Evolutionary conservation across 306 rosid genomes (phyloP), one percentile per base, ranked within the genome.

Genomic region (Lupinus albus): DNA sequence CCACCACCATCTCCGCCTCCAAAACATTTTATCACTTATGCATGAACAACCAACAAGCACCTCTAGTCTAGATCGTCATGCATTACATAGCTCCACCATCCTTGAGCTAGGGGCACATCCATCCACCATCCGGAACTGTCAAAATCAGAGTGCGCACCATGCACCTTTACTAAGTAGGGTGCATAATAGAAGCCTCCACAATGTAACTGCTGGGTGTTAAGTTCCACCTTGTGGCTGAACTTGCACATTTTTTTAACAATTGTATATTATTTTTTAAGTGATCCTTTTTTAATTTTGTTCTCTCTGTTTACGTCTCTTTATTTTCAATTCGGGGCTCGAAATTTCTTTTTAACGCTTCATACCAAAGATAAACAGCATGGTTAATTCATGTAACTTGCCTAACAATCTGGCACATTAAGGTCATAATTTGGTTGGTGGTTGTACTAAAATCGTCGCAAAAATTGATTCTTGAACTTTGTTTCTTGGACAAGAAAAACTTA

Each of bases 371-470:
- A 11, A 55, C 35, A 6, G n/a, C 64, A 28, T 28, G 9, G 50
- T 61, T 46, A 51, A 42, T 68, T 52, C 54, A 25, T 11, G 21
- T 11, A 20, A 56, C 61, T 55, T 54, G 18, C 47, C 18, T 32
- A 0, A 4, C 30, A 2, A 2, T 25, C 30, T 25, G 63, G 10
- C 15, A 54, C 25, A 0, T 42, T 36, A 53, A 44, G n/a, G 20
- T 38, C 11, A 7, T 67, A 55, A n/a, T n/a, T 13, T 21, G 73
- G 13, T 3, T 1, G 38, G 57, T 11, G 62, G 0, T 30, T 39
- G 54, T 21, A 9, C 49, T 47, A 42, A 44, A 53, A 16, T 10
- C 6, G 4, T 0, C 6, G 47, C 14, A 42, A 42, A 4, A 42
- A 42, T 33, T 57, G 53, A 15, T 61, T 61, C 36, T 17, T 11